These are phyloP conservation scores for Aspergillus niger DNA, from an alignment of 2,329 filamentous ascomycete species.

Conservation along the genomic window DNA sequence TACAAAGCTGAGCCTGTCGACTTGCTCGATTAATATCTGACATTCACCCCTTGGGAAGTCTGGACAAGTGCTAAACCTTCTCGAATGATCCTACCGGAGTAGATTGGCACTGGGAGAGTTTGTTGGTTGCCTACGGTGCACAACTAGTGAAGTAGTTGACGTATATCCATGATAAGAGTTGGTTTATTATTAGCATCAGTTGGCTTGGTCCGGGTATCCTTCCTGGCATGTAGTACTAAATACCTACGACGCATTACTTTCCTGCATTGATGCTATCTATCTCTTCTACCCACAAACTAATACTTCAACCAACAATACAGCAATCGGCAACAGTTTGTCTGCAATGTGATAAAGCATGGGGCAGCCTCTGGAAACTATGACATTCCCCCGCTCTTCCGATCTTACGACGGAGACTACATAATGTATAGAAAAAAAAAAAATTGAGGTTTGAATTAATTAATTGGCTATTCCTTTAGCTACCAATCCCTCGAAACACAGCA, in stretches of 20 bases:
- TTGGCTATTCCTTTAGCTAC: too few species aligned
- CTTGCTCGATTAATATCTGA: not conserved
- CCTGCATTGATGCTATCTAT: not conserved
- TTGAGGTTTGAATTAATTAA: too few species aligned
- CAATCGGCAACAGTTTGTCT: not conserved
- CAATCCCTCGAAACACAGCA: too few species aligned
- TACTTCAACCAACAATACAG: not conserved
- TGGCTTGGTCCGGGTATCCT: not conserved
- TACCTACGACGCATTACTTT: too few species aligned
- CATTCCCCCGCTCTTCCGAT: not conserved
- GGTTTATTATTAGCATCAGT: conserved; percentile 3
- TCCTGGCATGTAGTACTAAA: not conserved
- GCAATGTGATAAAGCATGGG: not conserved
- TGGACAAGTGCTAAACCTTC: not conserved
- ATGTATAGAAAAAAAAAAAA: too few species aligned
- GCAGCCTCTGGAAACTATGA: not conserved
- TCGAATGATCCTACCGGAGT: not conserved
- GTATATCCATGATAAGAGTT: too few species aligned
- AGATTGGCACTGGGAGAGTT: not conserved
- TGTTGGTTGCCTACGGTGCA: not conserved
- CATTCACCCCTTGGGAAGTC: not conserved
- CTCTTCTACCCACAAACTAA: not conserved
- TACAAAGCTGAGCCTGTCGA: conserved; percentile 2
- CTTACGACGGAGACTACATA: too few species aligned
- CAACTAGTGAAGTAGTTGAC: too few species aligned